Evolutionary conservation across 306 rosid genomes (phyloP).

Genomic region (Vicia sativa): DNA sequence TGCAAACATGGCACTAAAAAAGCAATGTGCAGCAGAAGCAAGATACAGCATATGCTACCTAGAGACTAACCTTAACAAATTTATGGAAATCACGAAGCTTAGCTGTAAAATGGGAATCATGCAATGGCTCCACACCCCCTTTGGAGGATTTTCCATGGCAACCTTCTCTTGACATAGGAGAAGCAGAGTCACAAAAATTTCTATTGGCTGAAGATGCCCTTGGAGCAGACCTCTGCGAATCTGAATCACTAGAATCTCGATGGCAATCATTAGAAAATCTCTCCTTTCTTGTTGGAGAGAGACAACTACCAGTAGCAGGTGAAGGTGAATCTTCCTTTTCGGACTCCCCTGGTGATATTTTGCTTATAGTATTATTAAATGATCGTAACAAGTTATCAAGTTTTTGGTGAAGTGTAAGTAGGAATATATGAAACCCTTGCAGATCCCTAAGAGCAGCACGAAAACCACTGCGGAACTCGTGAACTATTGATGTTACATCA

Average conservation of each 20-base stretch:
- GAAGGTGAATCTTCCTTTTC: constrained; percentile 82
- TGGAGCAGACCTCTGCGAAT: constrained; percentile 61
- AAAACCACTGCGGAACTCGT: constrained; percentile 77
- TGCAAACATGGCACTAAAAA: constrained; percentile 7
- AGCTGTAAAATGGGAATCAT: constrained; percentile 75
- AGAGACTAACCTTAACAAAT: constrained; percentile 77
- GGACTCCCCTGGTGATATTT: constrained; percentile 61
- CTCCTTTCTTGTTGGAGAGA: constrained; percentile 64
- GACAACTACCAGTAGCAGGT: constrained; percentile 43
- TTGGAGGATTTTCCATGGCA: constrained; percentile 69
- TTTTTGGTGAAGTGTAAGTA: constrained; percentile 81
- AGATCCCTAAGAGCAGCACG: constrained; percentile 89
- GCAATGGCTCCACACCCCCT: constrained; percentile 68
- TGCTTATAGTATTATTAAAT: constrained; percentile 64
- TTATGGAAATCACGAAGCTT: constrained; percentile 91
- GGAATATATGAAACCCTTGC: constrained; percentile 83
- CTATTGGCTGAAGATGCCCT: constrained; percentile 57
- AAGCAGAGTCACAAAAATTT: constrained; percentile 58
- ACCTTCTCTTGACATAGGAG: constrained; percentile 74
- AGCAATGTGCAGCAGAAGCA: neutral
- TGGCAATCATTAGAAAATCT: constrained; percentile 55
- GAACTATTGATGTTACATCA: constrained; percentile 56
- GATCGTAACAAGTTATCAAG: constrained; percentile 72
- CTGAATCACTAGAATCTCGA: constrained; percentile 68
- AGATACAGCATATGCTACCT: constrained; percentile 3